Evolutionary conservation across 1,284 basidiomycete genomes (phyloP).

Genomic region (Butyriboletus appendiculatus): DNA sequence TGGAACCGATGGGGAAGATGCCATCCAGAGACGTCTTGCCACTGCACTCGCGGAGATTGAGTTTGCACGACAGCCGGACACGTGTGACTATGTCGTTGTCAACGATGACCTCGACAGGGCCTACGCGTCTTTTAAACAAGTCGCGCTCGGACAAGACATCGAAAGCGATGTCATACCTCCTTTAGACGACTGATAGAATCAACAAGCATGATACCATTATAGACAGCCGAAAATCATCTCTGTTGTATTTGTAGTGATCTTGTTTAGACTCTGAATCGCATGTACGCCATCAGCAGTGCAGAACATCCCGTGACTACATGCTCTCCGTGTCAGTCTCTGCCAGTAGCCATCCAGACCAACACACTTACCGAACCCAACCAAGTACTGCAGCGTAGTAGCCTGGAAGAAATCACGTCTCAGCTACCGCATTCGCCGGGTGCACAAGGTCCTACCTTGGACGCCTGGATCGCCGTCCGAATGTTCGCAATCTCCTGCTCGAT

Average conservation of each 20-base stretch:
- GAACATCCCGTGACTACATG: slow-evolving; percentile 79
- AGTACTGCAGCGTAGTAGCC: slow-evolving; percentile 82
- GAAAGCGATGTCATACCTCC: slow-evolving; percentile 57
- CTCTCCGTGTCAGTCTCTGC: slow-evolving; percentile 8
- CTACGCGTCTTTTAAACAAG: slow-evolving; percentile 68
- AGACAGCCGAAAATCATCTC: not conserved
- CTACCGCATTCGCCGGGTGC: not conserved
- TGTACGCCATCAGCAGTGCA: slow-evolving; percentile 84
- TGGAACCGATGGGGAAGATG: slow-evolving; percentile 83
- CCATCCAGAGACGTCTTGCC: slow-evolving; percentile 74
- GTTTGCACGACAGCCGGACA: slow-evolving; percentile 76
- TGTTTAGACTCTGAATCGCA: slow-evolving; percentile 59
- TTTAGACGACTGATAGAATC: slow-evolving; percentile 49
- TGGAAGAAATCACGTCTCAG: slow-evolving; percentile 30
- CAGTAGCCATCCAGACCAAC: not conserved
- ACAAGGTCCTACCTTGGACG: slow-evolving; percentile 71
- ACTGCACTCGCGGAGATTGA: slow-evolving; percentile 85
- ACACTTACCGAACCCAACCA: slow-evolving; percentile 77
- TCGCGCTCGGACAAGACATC: slow-evolving; percentile 68
- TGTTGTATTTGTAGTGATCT: not conserved
- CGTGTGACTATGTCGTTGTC: slow-evolving; percentile 86
- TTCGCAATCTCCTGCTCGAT: slow-evolving; percentile 97
- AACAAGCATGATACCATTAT: slow-evolving; percentile 11
- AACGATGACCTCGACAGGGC: slow-evolving; percentile 91
- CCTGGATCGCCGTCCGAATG: slow-evolving; percentile 88